Evolutionary conservation across 345 rosid species (phyloP), one percentile per base, ranked within the genome.

Genomic region (Citrus australasica): DNA sequence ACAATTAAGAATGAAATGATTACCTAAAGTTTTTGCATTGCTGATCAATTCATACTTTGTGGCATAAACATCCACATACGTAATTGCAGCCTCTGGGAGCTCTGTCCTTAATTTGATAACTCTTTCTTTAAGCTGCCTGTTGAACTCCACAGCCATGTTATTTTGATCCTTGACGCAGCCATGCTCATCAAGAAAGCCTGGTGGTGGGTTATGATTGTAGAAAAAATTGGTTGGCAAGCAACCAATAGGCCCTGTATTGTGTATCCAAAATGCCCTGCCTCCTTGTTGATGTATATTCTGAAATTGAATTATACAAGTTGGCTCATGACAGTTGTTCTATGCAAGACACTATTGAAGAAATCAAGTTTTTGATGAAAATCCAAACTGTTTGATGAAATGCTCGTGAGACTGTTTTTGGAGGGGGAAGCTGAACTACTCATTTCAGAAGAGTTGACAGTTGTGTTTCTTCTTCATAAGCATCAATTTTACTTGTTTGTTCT

Each of bases 201-300:
- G 91, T 0, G 96, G 76, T 27, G 94, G 92, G 73, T 86, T 87
- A 7, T 88, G 88, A 71, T 85, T 78, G 80, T 92, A 93, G 83
- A 95, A 92, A 59, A 86, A 80, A 78, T 92, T 85, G 62, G 90
- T 92, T 0, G 99, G 96, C 87, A 95, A 82, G 85, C 99, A 95
- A 63, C 99, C 99, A 7, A 92, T 28, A 2, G 98, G 99, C 13
- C 96, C 98, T 0, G 97, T 95, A 84, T 95, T 95, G 77, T 95
- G 99, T 76, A 95, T 85, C 90, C 92, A 91, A 69, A 91, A 91
- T 67, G 91, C 32, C 78, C 92, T 86, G 35, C 90, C 95, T 62
- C 92, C 92, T 79, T 80, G 84, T 48, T 78, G 25, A 81, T 91
- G 83, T 42, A 91, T 65, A 60, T 84, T 80, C 91, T 91, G 89